Evolutionary conservation across 345 rosid genomes (phyloP).

Genomic region (Cardamine occulta): DNA sequence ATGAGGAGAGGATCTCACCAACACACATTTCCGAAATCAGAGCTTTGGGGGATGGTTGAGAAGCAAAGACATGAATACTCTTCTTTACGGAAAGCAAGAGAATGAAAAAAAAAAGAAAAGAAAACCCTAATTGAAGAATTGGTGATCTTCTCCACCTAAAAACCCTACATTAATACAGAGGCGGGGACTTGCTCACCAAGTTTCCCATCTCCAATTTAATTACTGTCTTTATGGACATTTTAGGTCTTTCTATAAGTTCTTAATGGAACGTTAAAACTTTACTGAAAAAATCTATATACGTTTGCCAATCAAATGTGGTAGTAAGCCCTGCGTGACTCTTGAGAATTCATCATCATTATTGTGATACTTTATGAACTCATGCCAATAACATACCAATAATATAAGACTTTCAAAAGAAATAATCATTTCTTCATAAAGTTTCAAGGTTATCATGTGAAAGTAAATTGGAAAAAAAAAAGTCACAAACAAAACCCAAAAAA

Average conservation of each 20-base stretch:
- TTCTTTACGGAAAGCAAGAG: neutral
- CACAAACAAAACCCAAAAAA: conserved; percentile 8
- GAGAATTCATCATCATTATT: no score
- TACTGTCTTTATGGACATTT: no score
- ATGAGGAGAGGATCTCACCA: neutral
- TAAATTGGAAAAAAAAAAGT: conserved; percentile 21
- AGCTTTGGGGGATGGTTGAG: neutral
- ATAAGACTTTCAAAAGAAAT: no score
- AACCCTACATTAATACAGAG: neutral
- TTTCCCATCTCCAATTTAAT: neutral
- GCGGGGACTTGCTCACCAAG: neutral
- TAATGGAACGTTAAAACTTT: no score
- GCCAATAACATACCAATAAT: no score
- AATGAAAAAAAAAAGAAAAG: neutral
- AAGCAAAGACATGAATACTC: neutral
- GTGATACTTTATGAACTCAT: no score
- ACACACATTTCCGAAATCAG: neutral
- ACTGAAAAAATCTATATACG: no score
- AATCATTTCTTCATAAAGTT: no score
- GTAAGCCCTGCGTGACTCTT: no score
- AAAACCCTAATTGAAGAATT: neutral
- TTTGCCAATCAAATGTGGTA: no score
- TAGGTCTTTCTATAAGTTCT: no score
- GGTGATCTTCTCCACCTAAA: neutral
- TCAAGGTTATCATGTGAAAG: conserved; percentile 8